phyloP scores from a whole-genome alignment of 148 eudicot genomes.

The Arbutus unedo region DNA sequence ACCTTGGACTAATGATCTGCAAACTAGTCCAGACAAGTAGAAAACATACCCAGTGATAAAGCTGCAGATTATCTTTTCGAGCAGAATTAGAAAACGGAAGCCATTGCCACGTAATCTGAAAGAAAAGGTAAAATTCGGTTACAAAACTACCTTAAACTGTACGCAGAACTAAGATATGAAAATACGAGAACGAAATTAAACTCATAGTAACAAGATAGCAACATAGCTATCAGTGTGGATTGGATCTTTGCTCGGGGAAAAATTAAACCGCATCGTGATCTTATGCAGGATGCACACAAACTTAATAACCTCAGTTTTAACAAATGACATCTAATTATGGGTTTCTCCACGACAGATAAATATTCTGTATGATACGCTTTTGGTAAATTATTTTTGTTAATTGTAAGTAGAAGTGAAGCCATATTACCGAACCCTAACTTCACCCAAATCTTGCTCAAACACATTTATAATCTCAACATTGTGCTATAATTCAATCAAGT shows the following conservation, averaged over 20 bases:
- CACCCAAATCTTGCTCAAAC: not conserved
- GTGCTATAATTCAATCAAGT: not conserved
- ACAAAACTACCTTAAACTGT: not conserved
- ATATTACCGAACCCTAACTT: not conserved
- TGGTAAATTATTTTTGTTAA: not conserved
- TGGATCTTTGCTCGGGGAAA: not conserved
- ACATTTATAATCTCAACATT: not conserved
- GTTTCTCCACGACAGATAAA: not conserved
- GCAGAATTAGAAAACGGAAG: constrained; percentile 74
- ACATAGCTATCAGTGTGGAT: not conserved
- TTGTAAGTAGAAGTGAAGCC: not conserved
- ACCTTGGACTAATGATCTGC: not conserved
- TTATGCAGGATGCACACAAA: not conserved
- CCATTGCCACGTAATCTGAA: constrained; percentile 96
- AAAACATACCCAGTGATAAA: constrained; percentile 16
- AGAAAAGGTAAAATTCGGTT: not conserved
- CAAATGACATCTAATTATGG: not conserved
- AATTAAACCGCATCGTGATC: not conserved
- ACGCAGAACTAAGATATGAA: not conserved
- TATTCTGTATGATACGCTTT: not conserved
- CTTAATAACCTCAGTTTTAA: not conserved
- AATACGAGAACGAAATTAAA: not conserved
- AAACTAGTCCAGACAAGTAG: not conserved
- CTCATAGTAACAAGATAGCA: not conserved
- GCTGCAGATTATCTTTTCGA: constrained; percentile 16